Evolutionary conservation across 345 rosid genomes (phyloP), one percentile per base, ranked within the genome.

Genomic region (Streptanthus diversifolius): DNA sequence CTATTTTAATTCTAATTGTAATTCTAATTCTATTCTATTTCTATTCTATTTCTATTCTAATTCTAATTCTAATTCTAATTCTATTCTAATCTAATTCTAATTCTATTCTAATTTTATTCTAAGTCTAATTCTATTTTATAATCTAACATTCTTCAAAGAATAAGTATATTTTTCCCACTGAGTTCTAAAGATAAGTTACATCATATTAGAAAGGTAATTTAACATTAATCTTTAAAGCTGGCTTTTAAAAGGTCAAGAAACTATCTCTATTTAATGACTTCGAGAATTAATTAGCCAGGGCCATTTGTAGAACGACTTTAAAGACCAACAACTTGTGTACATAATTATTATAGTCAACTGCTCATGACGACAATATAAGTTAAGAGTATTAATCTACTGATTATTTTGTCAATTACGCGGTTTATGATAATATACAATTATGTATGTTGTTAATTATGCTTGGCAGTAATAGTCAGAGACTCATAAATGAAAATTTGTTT

Each of bases 171-270:
- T 13, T 17, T 18, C 9, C 58, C 74, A 47, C 19, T n/a, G 6
- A 36, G 48, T 70, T 47, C 5, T 60, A 48, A 48, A 59, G 25
- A 40, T 27, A 40, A 40, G 36, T n/a, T 32, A 62, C 21, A 24
- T 25, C 33, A 49, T 47, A 40, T 59, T 29, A 10, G 63, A 62
- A 48, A 70, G 30, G 4, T 25, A 21, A 40, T 18, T 10, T 9
- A 62, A 52, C 7, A 17, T 22, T 48, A 19, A 21, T 55, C 47
- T 32, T 0, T 39, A 43, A 55, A 3, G 24, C 18, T 18, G 22
- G 67, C 29, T 66, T 48, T 27, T 49, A 19, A 74, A 66, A 74
- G 62, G 78, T 58, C 78, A 67, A 67, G 21, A 49, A 51, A 22
- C 18, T 37, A 66, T 27, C 1, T 59, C 44, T 27, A 66, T 59